These are phyloP conservation scores for Zopfochytrium polystomum DNA, from an alignment of 371 early-diverging fungal species.

Conservation along the genomic window DNA sequence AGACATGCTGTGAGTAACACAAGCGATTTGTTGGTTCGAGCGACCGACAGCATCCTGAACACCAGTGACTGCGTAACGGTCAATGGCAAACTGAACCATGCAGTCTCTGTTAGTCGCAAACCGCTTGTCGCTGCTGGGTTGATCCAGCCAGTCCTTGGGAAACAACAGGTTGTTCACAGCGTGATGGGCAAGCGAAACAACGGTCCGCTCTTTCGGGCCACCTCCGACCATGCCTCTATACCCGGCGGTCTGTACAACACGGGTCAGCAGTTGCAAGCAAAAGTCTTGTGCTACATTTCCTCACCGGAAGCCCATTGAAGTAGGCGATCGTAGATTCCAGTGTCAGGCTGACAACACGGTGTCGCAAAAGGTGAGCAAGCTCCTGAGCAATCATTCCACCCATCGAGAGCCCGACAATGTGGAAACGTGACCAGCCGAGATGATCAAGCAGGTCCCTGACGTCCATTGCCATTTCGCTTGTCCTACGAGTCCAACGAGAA, in stretches of 20 bases:
- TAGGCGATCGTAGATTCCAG: conserved; percentile 36
- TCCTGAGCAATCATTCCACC: conserved; percentile 49
- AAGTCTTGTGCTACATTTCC: conserved; percentile 4
- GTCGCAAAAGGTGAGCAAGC: conserved; percentile 20
- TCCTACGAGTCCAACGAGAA: conserved; percentile 35
- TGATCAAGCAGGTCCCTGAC: conserved; percentile 59
- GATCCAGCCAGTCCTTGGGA: conserved; percentile 33
- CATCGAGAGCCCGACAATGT: conserved; percentile 72
- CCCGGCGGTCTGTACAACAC: conserved; percentile 16
- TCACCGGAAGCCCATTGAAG: conserved; percentile 34
- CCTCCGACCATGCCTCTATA: conserved; percentile 19
- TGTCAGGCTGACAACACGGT: conserved; percentile 28
- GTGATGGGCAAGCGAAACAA: conserved; percentile 23
- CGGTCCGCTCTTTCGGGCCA: conserved; percentile 14
- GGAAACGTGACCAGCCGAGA: conserved; percentile 61
- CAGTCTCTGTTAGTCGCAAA: conserved; percentile 29
- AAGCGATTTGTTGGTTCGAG: conserved; percentile 31
- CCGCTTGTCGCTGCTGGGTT: conserved; percentile 9
- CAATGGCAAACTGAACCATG: conserved; percentile 25
- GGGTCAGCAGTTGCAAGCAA: too few relatives aligned
- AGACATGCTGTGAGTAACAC: conserved; percentile 34
- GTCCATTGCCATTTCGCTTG: conserved; percentile 67
- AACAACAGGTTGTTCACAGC: conserved; percentile 30
- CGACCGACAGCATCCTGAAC: conserved; percentile 30
- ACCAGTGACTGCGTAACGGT: conserved; percentile 27